Base-by-base conservation (phyloP, 176 grass and related monocot species). In the Triticum timopheevii region DNA sequence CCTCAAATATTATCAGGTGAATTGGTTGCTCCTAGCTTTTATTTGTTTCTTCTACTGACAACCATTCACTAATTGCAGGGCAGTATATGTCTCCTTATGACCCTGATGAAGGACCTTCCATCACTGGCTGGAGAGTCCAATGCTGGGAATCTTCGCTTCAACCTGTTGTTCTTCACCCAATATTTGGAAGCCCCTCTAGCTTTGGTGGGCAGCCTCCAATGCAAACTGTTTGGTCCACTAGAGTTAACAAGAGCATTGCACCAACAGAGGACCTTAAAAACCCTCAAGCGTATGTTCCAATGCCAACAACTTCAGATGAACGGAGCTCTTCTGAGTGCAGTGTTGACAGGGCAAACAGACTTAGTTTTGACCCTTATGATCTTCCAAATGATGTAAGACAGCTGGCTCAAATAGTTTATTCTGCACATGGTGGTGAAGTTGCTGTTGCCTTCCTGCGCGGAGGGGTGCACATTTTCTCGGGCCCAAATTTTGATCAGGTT, bases 61-160 rank as follows among this genome's bases (percentile, higher is more conserved):
- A 84, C 59, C 4, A 42, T 54, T 78, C 19, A 69, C 64, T 75
- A 65, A 92, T 50, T 61, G 80, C 88, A 98, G 96, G 97, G 36
- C 97, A 99, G 72, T 99, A 99, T 79, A 99, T 99, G 97, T 99
- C 97, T 87, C 97, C 97, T 58, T 99, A 99, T 87, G 94, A 99
- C 87, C 97, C 97, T 39, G 97, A 99, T 64, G 97, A 99, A 94
- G 97, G 97, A 27, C 97, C 97, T 80, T 99, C 97, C 72, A 96
- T 99, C 85, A 99, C 97, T 24, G 97, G 97, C 70, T 99, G 97
- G 97, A 89, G 94, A 63, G 97, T 99, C 61, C 97, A 99, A 45
- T 99, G 97, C 85, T 99, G 97, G 97, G 92, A 94, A 87, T 99
- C 97, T 84, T 98, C 97, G 25, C 72, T 91, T 74, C 89, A 99